Evolutionary conservation across 2,329 filamentous ascomycete genomes (phyloP).

Genomic region (Endothia cerciana): DNA sequence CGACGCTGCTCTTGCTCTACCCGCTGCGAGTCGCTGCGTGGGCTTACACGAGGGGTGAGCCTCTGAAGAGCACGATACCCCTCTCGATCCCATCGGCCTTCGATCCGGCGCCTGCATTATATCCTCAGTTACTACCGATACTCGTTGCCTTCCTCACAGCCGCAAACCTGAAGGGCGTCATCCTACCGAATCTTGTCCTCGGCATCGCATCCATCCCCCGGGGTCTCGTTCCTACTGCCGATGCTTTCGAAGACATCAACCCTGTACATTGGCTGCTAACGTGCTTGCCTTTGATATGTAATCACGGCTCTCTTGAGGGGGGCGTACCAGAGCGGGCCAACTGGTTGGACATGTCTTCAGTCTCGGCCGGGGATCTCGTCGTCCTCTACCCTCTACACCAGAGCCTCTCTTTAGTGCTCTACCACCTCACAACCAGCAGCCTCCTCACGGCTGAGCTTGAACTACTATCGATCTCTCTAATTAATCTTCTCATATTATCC

Average conservation of each 20-base stretch:
- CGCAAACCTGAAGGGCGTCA: conserved; percentile 58
- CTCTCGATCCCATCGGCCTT: conserved; percentile 73
- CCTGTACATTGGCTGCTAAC: conserved; percentile 80
- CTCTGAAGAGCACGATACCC: conserved; percentile 36
- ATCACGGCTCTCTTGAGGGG: conserved; percentile 36
- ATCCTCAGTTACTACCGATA: conserved; percentile 77
- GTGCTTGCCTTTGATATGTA: conserved; percentile 66
- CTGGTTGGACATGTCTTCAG: background rate
- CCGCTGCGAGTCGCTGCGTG: conserved; percentile 61
- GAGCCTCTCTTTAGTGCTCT: conserved; percentile 71
- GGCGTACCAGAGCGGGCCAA: conserved; percentile 31
- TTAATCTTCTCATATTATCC: conserved; percentile 80
- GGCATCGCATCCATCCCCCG: conserved; percentile 77
- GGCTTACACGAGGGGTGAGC: conserved; percentile 45
- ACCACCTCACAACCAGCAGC: conserved; percentile 86
- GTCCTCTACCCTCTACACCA: conserved; percentile 81
- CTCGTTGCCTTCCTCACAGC: conserved; percentile 77
- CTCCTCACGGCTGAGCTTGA: conserved; percentile 86
- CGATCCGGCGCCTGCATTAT: conserved; percentile 89
- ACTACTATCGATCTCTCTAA: conserved; percentile 78
- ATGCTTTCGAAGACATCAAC: conserved; percentile 61
- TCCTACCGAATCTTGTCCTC: conserved; percentile 83
- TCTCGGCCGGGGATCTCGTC: conserved; percentile 37
- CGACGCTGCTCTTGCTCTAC: conserved; percentile 54
- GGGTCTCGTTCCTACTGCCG: conserved; percentile 69